Conservation (phyloP, 768 basidiomycete genomes). For the Lentinula lateritia region DNA sequence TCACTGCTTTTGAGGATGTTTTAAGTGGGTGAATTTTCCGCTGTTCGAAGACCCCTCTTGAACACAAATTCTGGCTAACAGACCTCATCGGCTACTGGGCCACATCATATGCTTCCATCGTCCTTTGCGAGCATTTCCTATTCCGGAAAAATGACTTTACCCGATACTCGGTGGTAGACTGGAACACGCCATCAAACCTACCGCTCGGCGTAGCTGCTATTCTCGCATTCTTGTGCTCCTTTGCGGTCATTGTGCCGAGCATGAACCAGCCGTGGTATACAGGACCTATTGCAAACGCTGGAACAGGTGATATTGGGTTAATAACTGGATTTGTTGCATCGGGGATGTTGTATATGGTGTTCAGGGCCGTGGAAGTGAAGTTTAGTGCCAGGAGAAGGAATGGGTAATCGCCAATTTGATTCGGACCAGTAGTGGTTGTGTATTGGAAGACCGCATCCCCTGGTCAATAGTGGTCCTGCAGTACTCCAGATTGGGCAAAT, state of each 20-base stretch:
- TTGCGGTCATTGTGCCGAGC: slow-evolving; percentile 53
- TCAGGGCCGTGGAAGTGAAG: slow-evolving; percentile 35
- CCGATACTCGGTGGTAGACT: slow-evolving; percentile 44
- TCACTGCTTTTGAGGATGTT: slow-evolving; percentile 56
- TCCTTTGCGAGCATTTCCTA: slow-evolving; percentile 62
- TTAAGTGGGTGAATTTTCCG: slow-evolving; percentile 18
- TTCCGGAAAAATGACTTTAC: slow-evolving; percentile 48
- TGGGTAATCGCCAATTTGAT: background rate
- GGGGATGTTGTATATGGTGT: slow-evolving; percentile 39
- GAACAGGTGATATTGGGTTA: slow-evolving; percentile 70
- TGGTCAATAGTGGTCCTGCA: background rate
- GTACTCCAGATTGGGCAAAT: no score
- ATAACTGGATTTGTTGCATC: slow-evolving; percentile 50
- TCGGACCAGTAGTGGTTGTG: no score
- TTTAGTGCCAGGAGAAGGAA: background rate
- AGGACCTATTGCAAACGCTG: slow-evolving; percentile 57
- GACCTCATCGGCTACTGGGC: slow-evolving; percentile 52
- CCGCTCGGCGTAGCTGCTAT: slow-evolving; percentile 55
- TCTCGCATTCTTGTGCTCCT: slow-evolving; percentile 41
- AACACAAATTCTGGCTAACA: no score
- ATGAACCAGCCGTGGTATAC: slow-evolving; percentile 71
- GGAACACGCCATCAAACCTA: slow-evolving; percentile 42
- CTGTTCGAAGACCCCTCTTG: no score
- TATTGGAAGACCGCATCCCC: no score
- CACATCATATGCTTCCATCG: slow-evolving; percentile 49